Conservation (phyloP, 2,329 filamentous ascomycete species). For the Lasiodiplodia theobromae region DNA sequence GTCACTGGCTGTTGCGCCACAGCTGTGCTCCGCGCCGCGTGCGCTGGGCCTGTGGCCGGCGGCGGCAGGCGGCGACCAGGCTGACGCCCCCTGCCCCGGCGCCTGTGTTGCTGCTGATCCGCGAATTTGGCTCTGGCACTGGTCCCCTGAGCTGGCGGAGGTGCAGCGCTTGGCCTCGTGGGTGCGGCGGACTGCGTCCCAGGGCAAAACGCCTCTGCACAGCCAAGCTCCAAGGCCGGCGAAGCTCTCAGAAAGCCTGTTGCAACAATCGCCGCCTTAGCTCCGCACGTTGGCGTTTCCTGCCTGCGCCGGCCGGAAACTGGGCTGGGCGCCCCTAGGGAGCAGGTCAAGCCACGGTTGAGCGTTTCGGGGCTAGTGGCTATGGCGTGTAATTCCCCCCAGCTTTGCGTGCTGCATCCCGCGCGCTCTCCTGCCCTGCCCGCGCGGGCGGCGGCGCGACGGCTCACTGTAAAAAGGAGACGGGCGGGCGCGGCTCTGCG, state of each 20-base stretch:
- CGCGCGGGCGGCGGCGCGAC: background rate
- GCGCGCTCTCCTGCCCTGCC: background rate
- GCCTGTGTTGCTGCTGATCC: background rate
- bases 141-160: constrained; percentile 15
- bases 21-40: constrained; percentile 6
- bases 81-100: background rate
- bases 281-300: constrained; percentile 10
- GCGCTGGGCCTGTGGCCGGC: background rate
- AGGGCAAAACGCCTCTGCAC: background rate
- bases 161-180: constrained; percentile 9
- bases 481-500: constrained; percentile 8
- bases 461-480: background rate
- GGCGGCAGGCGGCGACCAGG: background rate
- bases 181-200: constrained; percentile 19
- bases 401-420: constrained; percentile 23
- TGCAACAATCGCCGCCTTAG: background rate
- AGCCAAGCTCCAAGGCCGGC: background rate
- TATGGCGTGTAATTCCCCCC: constrained; percentile 21
- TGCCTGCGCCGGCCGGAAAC: background rate
- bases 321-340: background rate
- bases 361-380: constrained; percentile 3
- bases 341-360: constrained; percentile 4
- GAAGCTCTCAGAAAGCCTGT: background rate
- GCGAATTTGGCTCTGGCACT: constrained; percentile 2
- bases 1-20: constrained; percentile 3